These are phyloP conservation scores for Rhizomucor miehei DNA, from an alignment of 371 early-diverging fungal genomes.

Conservation along the genomic window DNA sequence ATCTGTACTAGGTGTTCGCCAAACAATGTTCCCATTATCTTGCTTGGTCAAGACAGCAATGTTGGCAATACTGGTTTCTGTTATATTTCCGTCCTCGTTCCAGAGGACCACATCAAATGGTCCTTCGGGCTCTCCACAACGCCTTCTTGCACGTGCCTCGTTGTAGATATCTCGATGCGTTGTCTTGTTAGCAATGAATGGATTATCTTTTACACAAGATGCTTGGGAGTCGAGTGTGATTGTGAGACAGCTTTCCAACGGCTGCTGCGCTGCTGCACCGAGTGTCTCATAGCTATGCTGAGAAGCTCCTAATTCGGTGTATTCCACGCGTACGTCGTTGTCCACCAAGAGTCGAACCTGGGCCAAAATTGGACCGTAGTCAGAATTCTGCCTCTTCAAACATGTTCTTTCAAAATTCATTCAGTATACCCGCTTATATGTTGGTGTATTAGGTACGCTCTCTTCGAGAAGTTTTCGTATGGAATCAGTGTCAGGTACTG, in stretches of 20 bases:
- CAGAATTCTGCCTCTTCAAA: too few relatives aligned
- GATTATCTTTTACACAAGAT: slow-evolving; percentile 18
- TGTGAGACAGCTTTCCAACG: slow-evolving; percentile 35
- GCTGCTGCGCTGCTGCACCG: slow-evolving; percentile 13
- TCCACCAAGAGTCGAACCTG: slow-evolving; percentile 51
- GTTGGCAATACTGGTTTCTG: slow-evolving; percentile 63
- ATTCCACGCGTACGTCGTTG: slow-evolving; percentile 33
- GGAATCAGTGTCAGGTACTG: slow-evolving; percentile 29
- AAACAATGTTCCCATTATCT: slow-evolving; percentile 19
- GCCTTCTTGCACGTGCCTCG: slow-evolving; percentile 38
- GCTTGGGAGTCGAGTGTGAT: slow-evolving; percentile 18
- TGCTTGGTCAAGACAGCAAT: slow-evolving; percentile 41
- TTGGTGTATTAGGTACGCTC: slow-evolving; percentile 17
- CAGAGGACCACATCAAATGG: slow-evolving; percentile 59
- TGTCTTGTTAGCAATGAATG: slow-evolving; percentile 55
- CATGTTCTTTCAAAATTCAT: background rate
- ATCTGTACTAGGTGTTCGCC: slow-evolving; percentile 47
- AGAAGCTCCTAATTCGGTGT: slow-evolving; percentile 28
- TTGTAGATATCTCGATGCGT: slow-evolving; percentile 55
- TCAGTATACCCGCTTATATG: background rate
- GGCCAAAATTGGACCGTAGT: too few relatives aligned
- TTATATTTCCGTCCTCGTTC: slow-evolving; percentile 47
- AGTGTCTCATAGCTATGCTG: slow-evolving; percentile 12
- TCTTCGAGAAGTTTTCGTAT: slow-evolving; percentile 23
- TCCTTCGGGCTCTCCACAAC: slow-evolving; percentile 19